These are phyloP conservation scores for Inga leiocalycina DNA, from an alignment of 306 rosid species.

Conservation along the genomic window DNA sequence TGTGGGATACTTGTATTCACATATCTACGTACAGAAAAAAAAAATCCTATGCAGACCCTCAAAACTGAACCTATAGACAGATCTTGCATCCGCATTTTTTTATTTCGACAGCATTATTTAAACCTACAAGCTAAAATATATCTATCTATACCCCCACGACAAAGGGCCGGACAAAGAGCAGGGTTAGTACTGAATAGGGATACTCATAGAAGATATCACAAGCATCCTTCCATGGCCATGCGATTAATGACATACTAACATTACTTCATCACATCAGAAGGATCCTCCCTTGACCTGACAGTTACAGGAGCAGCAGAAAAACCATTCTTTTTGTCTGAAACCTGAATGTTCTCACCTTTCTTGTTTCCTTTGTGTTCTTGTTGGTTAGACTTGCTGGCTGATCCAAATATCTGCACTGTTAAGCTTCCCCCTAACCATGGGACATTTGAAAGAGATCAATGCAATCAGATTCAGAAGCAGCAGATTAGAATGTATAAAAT, in stretches of 20 bases:
- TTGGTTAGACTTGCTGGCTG: conserved; percentile 37
- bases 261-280: conserved; percentile 33
- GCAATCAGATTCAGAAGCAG: background rate
- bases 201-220: conserved; percentile 38
- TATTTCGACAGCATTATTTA: background rate
- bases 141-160: background rate
- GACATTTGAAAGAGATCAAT: conserved; percentile 19
- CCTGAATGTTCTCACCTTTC: conserved; percentile 33
- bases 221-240: conserved; percentile 41
- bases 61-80: background rate
- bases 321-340: conserved; percentile 36
- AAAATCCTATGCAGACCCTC: background rate
- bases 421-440: conserved; percentile 64
- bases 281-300: conserved; percentile 42
- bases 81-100: background rate
- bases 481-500: background rate
- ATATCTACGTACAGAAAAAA: background rate
- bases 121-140: background rate
- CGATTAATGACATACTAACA: conserved; percentile 11
- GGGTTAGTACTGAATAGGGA: background rate
- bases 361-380: conserved; percentile 30
- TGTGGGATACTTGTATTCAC: too few relatives aligned
- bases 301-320: conserved; percentile 48
- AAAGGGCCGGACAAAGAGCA: background rate
- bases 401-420: conserved; percentile 64